Conservation (phyloP, 2,329 filamentous ascomycete genomes). For the Cladorrhinum sp. region DNA sequence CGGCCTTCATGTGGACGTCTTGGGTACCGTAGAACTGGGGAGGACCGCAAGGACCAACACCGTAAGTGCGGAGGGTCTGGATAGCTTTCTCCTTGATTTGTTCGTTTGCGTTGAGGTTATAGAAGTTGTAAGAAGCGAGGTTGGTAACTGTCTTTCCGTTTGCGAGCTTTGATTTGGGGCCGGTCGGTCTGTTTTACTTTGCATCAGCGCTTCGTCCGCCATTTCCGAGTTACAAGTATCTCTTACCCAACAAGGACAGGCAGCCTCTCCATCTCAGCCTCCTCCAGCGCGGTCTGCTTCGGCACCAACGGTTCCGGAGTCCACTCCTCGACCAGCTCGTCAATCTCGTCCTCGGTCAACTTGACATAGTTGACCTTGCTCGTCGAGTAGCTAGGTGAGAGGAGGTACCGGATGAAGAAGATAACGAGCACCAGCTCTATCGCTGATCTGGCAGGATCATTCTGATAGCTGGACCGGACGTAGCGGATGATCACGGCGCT, state of each 20-base stretch:
- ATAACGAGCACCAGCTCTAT: conserved; percentile 92
- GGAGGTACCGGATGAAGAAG: conserved; percentile 90
- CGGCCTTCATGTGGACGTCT: conserved; percentile 96
- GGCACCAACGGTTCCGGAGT: conserved; percentile 86
- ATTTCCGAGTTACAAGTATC: background rate
- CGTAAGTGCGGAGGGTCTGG: conserved; percentile 88
- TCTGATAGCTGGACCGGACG: conserved; percentile 95
- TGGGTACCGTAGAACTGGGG: conserved; percentile 98
- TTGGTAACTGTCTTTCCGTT: conserved; percentile 91
- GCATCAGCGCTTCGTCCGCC: background rate
- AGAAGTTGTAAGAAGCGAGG: conserved; percentile 93
- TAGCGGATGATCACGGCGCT: conserved; percentile 94
- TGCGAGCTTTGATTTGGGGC: conserved; percentile 82
- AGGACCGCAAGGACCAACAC: conserved; percentile 92
- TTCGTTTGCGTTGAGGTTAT: conserved; percentile 93
- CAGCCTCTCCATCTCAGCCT: conserved; percentile 76
- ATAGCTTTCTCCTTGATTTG: conserved; percentile 93
- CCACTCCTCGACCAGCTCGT: conserved; percentile 96
- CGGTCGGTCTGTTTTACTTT: conserved; percentile 63
- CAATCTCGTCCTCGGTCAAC: conserved; percentile 90
- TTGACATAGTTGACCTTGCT: conserved; percentile 86
- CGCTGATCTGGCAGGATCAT: conserved; percentile 89
- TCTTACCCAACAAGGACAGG: conserved; percentile 83
- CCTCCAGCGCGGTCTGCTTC: conserved; percentile 70
- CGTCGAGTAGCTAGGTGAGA: conserved; percentile 89